Percentiles rank a stretch among this genome's conserved stretches.
Conservation (phyloP, 768 basidiomycete species). For the Boletus patriciae region DNA sequence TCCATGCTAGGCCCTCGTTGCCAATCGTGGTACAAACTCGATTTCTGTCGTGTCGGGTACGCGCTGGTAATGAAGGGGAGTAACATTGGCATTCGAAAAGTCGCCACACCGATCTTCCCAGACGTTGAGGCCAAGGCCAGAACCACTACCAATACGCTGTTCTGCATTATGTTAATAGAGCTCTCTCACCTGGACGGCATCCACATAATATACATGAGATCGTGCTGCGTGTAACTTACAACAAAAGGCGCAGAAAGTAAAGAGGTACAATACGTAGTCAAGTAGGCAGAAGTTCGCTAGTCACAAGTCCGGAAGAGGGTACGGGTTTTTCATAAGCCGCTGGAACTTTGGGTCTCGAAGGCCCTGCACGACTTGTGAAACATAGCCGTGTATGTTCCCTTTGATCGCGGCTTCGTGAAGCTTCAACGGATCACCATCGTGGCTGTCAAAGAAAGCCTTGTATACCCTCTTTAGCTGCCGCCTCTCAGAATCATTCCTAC, state of each 20-base stretch:
- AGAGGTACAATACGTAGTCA: neutral
- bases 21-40: too few species aligned
- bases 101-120: too few species aligned
- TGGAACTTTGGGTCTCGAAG: neutral
- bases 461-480: neutral
- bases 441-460: neutral
- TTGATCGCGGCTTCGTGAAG: neutral
- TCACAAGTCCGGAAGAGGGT: conserved; percentile 3
- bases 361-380: neutral
- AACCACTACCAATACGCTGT: too few species aligned
- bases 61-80: too few species aligned
- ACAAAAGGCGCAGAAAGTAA: neutral
- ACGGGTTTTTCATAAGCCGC: neutral
- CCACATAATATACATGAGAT: neutral
- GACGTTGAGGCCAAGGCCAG: too few species aligned
- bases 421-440: neutral
- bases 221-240: neutral
- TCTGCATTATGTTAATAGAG: too few species aligned
- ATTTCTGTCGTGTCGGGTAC: too few species aligned
- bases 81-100: too few species aligned
- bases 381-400: neutral
- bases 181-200: too few species aligned
- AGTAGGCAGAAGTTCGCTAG: neutral
- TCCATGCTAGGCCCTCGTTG: too few species aligned
- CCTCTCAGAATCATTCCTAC: neutral